Base-by-base conservation (phyloP, 495 filamentous ascomycete genomes). In the Xylaria intraflava region DNA sequence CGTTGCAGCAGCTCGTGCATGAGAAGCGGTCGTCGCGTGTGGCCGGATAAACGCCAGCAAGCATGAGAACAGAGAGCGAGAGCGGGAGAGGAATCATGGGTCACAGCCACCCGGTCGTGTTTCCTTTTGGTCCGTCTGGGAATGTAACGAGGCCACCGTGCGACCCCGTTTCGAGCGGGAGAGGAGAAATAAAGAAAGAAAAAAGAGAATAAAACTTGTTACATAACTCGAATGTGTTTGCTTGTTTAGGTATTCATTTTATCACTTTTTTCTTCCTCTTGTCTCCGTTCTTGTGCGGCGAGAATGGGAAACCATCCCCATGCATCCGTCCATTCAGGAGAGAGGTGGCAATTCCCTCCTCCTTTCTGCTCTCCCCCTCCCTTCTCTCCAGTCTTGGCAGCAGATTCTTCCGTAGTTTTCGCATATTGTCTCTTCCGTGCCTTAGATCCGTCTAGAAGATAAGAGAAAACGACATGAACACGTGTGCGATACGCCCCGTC, bases 141-240 rank as follows among this genome's bases (percentile, higher is more conserved):
- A n/a, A 55, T 48, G 52, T 36, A 43, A 55, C 45, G 8, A 48
- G 45, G 29, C 52, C 52, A 55, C 52, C 52, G 52, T 55, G 52
- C 52, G 52, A 49, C 52, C 52, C 31, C 31, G 30, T 38, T 38
- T 38, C 2, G 1, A 11, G 35, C 8, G 3, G 14, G n/a, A n/a
- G n/a, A n/a, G n/a, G n/a, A n/a, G n/a, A n/a, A n/a, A n/a, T n/a
- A n/a, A n/a, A n/a, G n/a, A n/a, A n/a, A n/a, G n/a, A n/a, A n/a
- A n/a, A n/a, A n/a, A n/a, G n/a, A n/a, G n/a, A n/a, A n/a, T n/a
- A 38, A 4, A 17, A 9, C 27, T 38, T 38, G 3, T 19, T 38
- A 17, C n/a, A 3, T 38, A 7, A 3, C 9, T 5, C 16, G 9
- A 17, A 29, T 29, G 9, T 29, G 35, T 38, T 38, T 38, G 35